Base-by-base conservation (phyloP, 305 asterid species). In the Coffea humblotiana region DNA sequence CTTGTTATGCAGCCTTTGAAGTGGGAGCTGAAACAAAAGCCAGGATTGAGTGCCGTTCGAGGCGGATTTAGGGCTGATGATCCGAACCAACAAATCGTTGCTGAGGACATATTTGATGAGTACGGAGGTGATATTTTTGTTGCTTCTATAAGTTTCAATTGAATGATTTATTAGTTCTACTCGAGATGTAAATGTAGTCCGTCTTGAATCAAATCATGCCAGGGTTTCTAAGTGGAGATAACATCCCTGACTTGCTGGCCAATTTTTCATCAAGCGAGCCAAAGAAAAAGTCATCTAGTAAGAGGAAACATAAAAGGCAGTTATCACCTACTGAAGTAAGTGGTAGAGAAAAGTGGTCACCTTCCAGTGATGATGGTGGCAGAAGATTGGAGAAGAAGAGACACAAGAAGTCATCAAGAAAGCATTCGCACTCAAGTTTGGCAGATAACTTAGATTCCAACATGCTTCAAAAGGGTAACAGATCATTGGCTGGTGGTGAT, bases 31-130 rank as follows among this genome's bases (percentile, higher is more conserved):
- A 93, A 93, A 80, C 99, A 95, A 86, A 86, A 86, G 84, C 99
- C 99, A 0, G 98, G 99, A 72, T 80, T 93, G 88, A 95, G 98
- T 83, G 98, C 99, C 74, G 98, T 98, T 37, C 97, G 87, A 63
- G 99, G 99, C 81, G 99, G 99, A 77, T 95, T 92, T 83, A 65
- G 85, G 58, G 85, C 82, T 6, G 96, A 91, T 54, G 97, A 95
- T 80, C 97, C 99, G 74, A 95, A 94, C 87, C 99, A 95, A 85
- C 99, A 95, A 89, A 95, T 95, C 83, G 99, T 95, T 85, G 98
- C 98, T 9, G 99, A 92, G 83, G 98, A 95, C 88, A 92, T 95
- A 79, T 95, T 93, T 80, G 99, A 95, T 73, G 99, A 96, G 85
- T 96, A 96, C 78, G 99, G 99, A 96, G 99, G 99, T 96, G 71